These are phyloP conservation scores for Wickerhamomyces pijperi DNA, from an alignment of 805 yeast species.

Conservation along the genomic window DNA sequence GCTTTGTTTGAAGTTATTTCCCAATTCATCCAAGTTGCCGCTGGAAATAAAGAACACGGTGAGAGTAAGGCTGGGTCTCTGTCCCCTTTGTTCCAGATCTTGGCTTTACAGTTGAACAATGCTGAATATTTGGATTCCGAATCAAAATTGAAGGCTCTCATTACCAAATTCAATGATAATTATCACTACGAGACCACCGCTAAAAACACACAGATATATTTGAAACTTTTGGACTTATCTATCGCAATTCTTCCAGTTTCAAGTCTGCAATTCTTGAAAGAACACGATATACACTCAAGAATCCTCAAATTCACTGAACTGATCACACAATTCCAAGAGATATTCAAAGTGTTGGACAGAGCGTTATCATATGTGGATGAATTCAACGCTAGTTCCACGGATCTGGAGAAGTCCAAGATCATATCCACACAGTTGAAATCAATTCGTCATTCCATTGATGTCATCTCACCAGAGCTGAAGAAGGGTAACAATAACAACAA, in stretches of 20 bases:
- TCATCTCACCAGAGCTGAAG: constrained; percentile 22
- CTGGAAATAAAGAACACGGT: too few species aligned
- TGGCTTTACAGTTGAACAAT: constrained; percentile 43
- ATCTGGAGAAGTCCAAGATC: constrained; percentile 39
- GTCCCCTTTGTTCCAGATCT: constrained; percentile 48
- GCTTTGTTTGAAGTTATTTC: constrained; percentile 12
- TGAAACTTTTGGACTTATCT: constrained; percentile 31
- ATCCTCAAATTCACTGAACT: constrained; percentile 21
- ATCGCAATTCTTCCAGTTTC: constrained; percentile 41
- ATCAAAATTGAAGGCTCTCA: constrained; percentile 26
- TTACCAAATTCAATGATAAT: constrained; percentile 16
- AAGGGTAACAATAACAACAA: background rate
- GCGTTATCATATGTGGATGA: constrained; percentile 28
- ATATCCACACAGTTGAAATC: constrained; percentile 46
- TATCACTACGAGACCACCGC: constrained; percentile 10
- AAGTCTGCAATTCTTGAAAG: constrained; percentile 28
- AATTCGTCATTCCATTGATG: constrained; percentile 36
- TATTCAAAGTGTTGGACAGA: constrained; percentile 27
- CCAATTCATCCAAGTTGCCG: too few species aligned
- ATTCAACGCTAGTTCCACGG: constrained; percentile 38
- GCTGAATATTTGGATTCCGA: constrained; percentile 34
- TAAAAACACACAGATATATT: constrained; percentile 16
- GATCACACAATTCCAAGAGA: constrained; percentile 23
- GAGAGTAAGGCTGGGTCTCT: constrained; percentile 30
- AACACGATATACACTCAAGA: constrained; percentile 23